These are phyloP conservation scores for Lactarius quietus DNA, from an alignment of 768 basidiomycete species.

Conservation along the genomic window DNA sequence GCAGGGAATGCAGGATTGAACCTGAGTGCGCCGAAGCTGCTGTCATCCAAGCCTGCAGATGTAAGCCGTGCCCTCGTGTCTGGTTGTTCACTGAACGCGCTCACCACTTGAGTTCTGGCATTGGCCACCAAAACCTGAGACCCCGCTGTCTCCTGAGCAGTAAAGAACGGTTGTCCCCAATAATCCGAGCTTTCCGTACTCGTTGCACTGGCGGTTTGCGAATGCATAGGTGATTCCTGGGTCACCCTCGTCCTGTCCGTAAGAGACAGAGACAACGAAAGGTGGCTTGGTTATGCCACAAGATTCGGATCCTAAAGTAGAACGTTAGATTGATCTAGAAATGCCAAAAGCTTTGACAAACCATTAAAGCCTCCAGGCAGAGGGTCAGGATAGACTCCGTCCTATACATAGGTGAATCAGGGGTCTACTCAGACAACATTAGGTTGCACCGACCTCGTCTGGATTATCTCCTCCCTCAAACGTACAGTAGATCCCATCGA, in stretches of 20 bases:
- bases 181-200: slow-evolving; percentile 45
- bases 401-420: too few species aligned
- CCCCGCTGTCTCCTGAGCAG: slow-evolving; percentile 44
- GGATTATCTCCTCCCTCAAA: slow-evolving; percentile 20
- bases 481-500: slow-evolving; percentile 19
- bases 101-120: slow-evolving; percentile 36
- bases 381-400: slow-evolving; percentile 40
- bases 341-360: slow-evolving; percentile 26
- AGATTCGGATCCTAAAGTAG: slow-evolving; percentile 30
- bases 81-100: background rate
- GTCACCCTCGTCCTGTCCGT: slow-evolving; percentile 38
- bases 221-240: slow-evolving; percentile 36
- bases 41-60: too few species aligned
- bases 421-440: too few species aligned
- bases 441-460: too few species aligned
- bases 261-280: slow-evolving; percentile 43
- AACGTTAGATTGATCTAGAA: too few species aligned
- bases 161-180: slow-evolving; percentile 43
- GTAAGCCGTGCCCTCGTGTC: too few species aligned
- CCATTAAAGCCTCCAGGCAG: slow-evolving; percentile 33
- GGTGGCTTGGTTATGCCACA: slow-evolving; percentile 38
- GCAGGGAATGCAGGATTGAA: slow-evolving; percentile 45
- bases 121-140: slow-evolving; percentile 34
- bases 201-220: slow-evolving; percentile 40
- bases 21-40: slow-evolving; percentile 26